Base-by-base conservation (phyloP, 2,329 filamentous ascomycete species). In the Alternaria ethzedia region DNA sequence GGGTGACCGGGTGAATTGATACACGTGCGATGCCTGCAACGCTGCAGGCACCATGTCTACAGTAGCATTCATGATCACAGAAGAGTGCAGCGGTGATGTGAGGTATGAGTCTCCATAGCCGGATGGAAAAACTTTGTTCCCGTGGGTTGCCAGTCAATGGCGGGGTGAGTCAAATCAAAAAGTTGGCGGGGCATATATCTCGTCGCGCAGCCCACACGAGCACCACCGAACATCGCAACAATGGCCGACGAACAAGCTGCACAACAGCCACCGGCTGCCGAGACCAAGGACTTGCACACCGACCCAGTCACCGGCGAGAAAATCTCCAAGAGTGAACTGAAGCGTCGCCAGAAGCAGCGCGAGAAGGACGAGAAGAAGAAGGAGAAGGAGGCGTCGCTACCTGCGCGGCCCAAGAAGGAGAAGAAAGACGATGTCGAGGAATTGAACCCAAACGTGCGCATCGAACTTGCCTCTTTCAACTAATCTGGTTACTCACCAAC, bases 271-370 rank as follows among this genome's bases (percentile, higher is more conserved):
- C 67, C 72, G 50, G 73, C 72, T 54, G 72, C 72, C 46, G 81
- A 81, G 44, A 67, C 75, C 50, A 71, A 76, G 23, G 93, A 95
- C 83, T 86, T 97, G 72, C 87, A 94, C 81, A 88, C 96, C 54
- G 96, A 99, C 81, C 93, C 96, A 77, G 93, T 94, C 68, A 98
- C 96, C 13, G 96, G 96, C 75, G 96, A 99, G 84, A 90, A 82
- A 76, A 86, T 90, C 58, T 83, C 82, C 78, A 85, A 85, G 82
- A 81, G 77, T 61, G 83, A 86, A 70, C 70, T 98, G 81, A 99
- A 99, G 93, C 95, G 93, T 85, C 90, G 95, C 76, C 89, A 94
- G 85, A 99, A 99, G 92, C 87, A 90, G 79, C 90, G 95, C 71
- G 91, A 91, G 71, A 92, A 94, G 84, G 97, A 97, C 90, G 89